These are phyloP conservation scores for Blastobotrys americana DNA, from an alignment of 805 yeast genomes.

Conservation along the genomic window DNA sequence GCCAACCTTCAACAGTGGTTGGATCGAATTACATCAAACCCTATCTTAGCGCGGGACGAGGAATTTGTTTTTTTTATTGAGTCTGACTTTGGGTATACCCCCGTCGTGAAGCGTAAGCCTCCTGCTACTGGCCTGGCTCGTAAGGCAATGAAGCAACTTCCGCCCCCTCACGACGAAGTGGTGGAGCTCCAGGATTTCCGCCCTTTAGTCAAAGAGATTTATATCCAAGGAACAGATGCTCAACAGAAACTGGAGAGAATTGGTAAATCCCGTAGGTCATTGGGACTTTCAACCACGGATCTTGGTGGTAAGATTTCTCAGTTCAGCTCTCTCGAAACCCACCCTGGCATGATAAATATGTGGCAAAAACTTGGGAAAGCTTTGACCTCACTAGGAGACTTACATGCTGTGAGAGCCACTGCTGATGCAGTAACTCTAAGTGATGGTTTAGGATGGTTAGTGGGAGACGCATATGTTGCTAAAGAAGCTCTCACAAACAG, in stretches of 20 bases:
- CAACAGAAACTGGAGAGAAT: conserved; percentile 52
- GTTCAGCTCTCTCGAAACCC: conserved; percentile 42
- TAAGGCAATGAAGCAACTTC: conserved; percentile 83
- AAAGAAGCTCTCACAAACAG: conserved; percentile 92
- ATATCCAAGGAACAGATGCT: conserved; percentile 47
- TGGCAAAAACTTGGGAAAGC: conserved; percentile 76
- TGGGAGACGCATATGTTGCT: conserved; percentile 73
- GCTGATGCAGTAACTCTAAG: conserved; percentile 68
- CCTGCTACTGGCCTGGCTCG: conserved; percentile 83
- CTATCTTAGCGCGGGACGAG: conserved; percentile 77
- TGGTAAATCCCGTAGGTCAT: conserved; percentile 37
- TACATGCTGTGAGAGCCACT: conserved; percentile 62
- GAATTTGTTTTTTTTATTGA: conserved; percentile 82
- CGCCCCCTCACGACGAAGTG: conserved; percentile 85
- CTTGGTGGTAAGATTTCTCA: conserved; percentile 36
- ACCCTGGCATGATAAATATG: conserved; percentile 63
- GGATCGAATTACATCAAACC: conserved; percentile 61
- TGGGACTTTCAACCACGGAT: conserved; percentile 52
- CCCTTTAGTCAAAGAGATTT: conserved; percentile 75
- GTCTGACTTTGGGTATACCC: conserved; percentile 61
- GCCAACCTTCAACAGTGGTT: conserved; percentile 78
- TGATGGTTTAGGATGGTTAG: conserved; percentile 59
- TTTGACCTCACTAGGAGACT: conserved; percentile 63
- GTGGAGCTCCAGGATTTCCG: conserved; percentile 75
- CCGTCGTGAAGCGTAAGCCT: conserved; percentile 50